Evolutionary conservation across 805 yeast genomes (phyloP), one percentile per base, ranked within the genome.

Genomic region (Ogataea polymorpha): DNA sequence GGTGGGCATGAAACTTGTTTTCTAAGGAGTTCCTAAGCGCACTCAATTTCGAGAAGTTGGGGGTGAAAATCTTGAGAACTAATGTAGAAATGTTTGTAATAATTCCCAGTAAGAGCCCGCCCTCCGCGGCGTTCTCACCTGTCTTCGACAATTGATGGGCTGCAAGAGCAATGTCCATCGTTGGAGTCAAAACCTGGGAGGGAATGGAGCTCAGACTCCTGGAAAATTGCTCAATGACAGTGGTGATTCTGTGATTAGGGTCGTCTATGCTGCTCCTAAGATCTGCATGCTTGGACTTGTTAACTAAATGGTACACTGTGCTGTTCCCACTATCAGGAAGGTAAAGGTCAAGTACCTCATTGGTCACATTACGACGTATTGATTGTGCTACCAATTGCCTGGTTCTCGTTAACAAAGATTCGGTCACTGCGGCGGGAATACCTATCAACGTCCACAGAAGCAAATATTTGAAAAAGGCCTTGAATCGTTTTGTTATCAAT

Each of bases 31-130:
- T 89, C 54, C 80, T 80, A 43, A 79, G 80, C 37, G 86, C 73
- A 1, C 93, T 84, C 35, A 86, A 68, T 56, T 75, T 83, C 12
- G 96, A 90, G 57, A 90, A 90, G 35, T 93, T 93, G 14, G 98
- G 98, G 3, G 96, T 86, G 51, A 89, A 77, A 38, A 86, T 68
- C 50, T 82, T 74, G 51, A 90, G 66, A 28, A 84, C 66, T 20
- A 80, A 71, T 3, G 96, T 87, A 24, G 96, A 86, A 24, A 82
- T 63, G 57, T 87, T 93, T 3, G 95, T 88, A 39, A 90, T 68
- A 34, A 86, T 55, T 2, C 96, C 96, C 23, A 90, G 70, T 2
- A 85, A 74, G 35, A 90, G 59, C 0, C 88, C 83, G 5, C 90
- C 90, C 61, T 85, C 95, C 4, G 90, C 80, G 48, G 82, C 76